Evolutionary conservation across 2,329 filamentous ascomycete genomes (phyloP), one percentile per base, ranked within the genome.

Genomic region (Botrytis porri): DNA sequence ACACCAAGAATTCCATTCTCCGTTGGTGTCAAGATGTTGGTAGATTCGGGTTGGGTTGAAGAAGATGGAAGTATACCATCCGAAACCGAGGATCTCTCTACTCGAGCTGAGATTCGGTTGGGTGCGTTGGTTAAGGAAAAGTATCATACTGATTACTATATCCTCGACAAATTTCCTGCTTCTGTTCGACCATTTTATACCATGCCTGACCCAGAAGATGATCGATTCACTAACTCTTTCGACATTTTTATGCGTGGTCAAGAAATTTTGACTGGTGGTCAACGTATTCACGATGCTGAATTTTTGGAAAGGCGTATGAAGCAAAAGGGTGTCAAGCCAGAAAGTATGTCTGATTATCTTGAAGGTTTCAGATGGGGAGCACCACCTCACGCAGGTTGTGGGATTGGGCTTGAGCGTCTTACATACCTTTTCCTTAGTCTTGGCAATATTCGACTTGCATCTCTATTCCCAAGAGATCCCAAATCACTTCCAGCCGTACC

Each of bases 221-320:
- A 88, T 20, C 86, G 87, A 48, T 89, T 90, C 81, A 98, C 95
- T 69, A 97, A 97, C 81, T 97, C 95, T 0, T 98, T 97, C 78
- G 95, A 98, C 81, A 97, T 98, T 73, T 98, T 98, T 83, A 88
- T 97, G 61, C 92, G 95, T 43, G 95, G 95, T 0, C 95, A 98
- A 80, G 95, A 98, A 81, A 96, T 98, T 73, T 90, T 95, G 63
- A 95, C 93, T 1, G 95, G 95, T 77, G 95, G 95, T 12, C 95
- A 98, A 82, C 94, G 95, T 88, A 97, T 98, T 75, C 93, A 98
- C 81, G 90, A 96, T 75, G 88, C 92, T 0, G 83, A 86, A 7
- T 87, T 93, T 80, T 85, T 98, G n/a, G 87, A 91, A 62, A 87
- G 91, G 78, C 93, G 92, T 80, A 94, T 98, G 92, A 86, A 87